Conservation (phyloP, 176 grass and related monocot genomes). For the Tillandsia fasciculata region DNA sequence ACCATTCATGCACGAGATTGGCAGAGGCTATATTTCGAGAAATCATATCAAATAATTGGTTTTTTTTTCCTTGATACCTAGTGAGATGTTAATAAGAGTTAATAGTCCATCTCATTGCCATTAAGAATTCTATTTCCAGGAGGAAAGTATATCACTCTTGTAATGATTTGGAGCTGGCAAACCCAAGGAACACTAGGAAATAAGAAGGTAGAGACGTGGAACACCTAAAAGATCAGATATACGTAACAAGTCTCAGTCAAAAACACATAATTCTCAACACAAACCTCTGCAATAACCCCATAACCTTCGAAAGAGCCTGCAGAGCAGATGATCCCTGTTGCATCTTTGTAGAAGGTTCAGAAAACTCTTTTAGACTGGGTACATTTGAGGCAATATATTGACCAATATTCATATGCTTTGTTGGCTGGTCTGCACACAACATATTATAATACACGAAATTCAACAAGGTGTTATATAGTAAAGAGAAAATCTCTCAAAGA, state of each 20-base stretch:
- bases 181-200: not conserved
- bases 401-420: slow-evolving; percentile 78
- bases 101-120: too few species aligned
- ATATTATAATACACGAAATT: not conserved
- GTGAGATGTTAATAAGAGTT: too few species aligned
- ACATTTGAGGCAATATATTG: slow-evolving; percentile 78
- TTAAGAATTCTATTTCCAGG: too few species aligned
- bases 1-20: too few species aligned
- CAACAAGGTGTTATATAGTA: not conserved
- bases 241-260: slow-evolving; percentile 14
- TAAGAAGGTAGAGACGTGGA: not conserved
- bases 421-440: slow-evolving; percentile 45
- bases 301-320: slow-evolving; percentile 68
- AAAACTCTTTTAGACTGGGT: slow-evolving; percentile 75
- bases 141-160: too few species aligned
- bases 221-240: not conserved
- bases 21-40: too few species aligned
- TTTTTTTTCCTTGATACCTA: too few species aligned
- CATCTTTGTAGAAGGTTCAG: slow-evolving; percentile 42
- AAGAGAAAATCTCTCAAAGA: too few species aligned
- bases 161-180: too few species aligned
- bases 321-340: slow-evolving; percentile 47
- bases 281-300: slow-evolving; percentile 82
- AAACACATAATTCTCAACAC: slow-evolving; percentile 20
- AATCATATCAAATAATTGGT: too few species aligned